These are phyloP conservation scores for Termitomyces sp. DNA, from an alignment of 768 basidiomycete genomes.

Conservation along the genomic window DNA sequence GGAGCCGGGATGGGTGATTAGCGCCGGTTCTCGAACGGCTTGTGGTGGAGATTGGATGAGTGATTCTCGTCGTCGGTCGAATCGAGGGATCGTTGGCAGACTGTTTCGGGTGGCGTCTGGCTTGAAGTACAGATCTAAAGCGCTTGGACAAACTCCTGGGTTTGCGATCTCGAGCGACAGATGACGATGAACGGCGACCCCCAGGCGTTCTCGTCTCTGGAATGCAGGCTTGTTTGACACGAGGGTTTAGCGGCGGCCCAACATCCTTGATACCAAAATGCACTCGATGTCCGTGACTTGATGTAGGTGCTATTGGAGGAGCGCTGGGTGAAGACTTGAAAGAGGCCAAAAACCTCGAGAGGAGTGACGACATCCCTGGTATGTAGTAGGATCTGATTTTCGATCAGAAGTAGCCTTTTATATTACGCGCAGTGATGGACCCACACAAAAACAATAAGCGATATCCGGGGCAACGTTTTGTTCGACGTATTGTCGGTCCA, in stretches of 20 bases:
- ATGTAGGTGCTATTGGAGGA: not conserved
- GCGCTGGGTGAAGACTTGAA: not conserved
- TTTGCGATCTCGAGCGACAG: not conserved
- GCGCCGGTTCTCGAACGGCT: not conserved
- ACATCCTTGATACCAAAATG: not conserved
- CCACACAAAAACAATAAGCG: not conserved
- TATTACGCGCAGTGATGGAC: not conserved
- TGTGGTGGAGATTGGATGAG: not conserved
- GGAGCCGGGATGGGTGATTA: not conserved
- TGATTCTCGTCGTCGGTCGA: not conserved
- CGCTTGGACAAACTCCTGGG: not conserved
- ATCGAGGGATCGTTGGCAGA: not conserved
- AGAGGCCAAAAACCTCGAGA: not conserved
- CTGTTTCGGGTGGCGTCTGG: not conserved
- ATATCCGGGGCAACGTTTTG: not conserved
- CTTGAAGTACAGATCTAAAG: not conserved
- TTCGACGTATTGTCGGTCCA: not conserved
- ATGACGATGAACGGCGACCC: too few species aligned
- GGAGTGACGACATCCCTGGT: not conserved
- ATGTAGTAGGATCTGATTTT: not conserved
- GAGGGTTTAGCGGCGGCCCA: not conserved
- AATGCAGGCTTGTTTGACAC: not conserved
- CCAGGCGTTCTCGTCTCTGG: not conserved
- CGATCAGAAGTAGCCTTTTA: not conserved
- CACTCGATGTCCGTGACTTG: not conserved